These are phyloP conservation scores for Fraxinus albicans DNA, from an alignment of 305 asterid genomes.

Conservation along the genomic window DNA sequence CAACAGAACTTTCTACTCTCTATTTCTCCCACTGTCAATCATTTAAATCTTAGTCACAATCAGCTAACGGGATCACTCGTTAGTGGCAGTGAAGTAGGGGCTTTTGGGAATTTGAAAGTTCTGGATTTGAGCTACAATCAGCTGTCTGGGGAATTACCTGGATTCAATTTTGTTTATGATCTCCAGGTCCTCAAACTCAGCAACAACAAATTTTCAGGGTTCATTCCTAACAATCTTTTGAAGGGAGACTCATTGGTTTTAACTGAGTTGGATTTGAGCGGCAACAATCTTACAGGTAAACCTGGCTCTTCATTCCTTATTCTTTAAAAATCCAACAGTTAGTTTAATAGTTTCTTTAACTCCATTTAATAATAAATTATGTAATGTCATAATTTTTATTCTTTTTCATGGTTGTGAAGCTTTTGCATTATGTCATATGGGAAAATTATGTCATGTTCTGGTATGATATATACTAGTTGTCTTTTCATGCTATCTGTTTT, in stretches of 20 bases:
- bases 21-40: conserved; percentile 63
- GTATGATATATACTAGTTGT: background rate
- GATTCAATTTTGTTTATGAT: conserved; percentile 80
- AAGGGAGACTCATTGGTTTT: conserved; percentile 83
- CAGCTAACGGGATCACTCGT: conserved; percentile 71
- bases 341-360: background rate
- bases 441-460: background rate
- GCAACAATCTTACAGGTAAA: conserved; percentile 89
- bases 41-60: conserved; percentile 78
- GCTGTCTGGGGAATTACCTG: conserved; percentile 85
- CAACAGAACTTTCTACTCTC: conserved; percentile 46
- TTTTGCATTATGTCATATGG: background rate
- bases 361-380: background rate
- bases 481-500: conserved; percentile 16
- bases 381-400: background rate
- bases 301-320: background rate
- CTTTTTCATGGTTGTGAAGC: background rate
- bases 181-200: conserved; percentile 79
- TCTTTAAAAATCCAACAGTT: background rate
- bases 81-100: conserved; percentile 55
- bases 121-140: conserved; percentile 95
- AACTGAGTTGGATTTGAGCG: conserved; percentile 84
- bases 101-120: conserved; percentile 68
- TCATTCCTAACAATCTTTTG: conserved; percentile 73
- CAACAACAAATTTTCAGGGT: conserved; percentile 72